phyloP scores from a whole-genome alignment of 2,329 filamentous ascomycete species.

The Xylaria sp. region DNA sequence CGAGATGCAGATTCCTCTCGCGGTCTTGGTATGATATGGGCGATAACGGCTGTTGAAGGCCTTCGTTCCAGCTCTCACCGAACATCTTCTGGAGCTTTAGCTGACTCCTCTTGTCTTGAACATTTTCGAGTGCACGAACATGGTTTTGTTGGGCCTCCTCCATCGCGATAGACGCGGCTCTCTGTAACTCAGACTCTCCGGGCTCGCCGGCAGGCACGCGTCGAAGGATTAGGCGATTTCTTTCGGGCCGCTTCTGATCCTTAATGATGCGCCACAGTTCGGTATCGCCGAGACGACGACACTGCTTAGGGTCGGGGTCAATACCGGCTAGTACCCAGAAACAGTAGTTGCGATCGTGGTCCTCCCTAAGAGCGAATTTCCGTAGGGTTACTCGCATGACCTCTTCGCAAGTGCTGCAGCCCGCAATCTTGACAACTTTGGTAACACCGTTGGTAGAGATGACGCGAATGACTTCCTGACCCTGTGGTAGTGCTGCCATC shows the following conservation, averaged over 20 bases:
- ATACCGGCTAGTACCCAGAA: slow-evolving; percentile 91
- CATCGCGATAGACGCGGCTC: slow-evolving; percentile 84
- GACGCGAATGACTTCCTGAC: slow-evolving; percentile 88
- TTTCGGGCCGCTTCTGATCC: slow-evolving; percentile 80
- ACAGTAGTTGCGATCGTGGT: slow-evolving; percentile 93
- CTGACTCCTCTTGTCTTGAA: slow-evolving; percentile 75
- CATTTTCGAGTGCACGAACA: slow-evolving; percentile 61
- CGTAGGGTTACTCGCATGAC: slow-evolving; percentile 87
- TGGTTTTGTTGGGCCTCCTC: slow-evolving; percentile 82
- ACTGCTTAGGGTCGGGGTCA: slow-evolving; percentile 79
- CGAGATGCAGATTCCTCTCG: slow-evolving; percentile 66
- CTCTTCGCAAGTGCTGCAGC: slow-evolving; percentile 89
- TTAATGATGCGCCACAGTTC: slow-evolving; percentile 92
- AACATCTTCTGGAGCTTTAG: slow-evolving; percentile 87
- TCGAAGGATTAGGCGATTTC: slow-evolving; percentile 86
- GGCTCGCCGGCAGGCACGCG: slow-evolving; percentile 93
- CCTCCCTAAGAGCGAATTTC: slow-evolving; percentile 86
- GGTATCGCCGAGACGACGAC: slow-evolving; percentile 79
- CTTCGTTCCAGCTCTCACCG: slow-evolving; percentile 82
- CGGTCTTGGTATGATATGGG: slow-evolving; percentile 74
- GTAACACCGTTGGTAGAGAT: slow-evolving; percentile 91
- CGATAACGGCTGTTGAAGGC: slow-evolving; percentile 81
- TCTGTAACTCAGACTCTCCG: slow-evolving; percentile 80
- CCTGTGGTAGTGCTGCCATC: slow-evolving; percentile 81
- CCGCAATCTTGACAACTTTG: slow-evolving; percentile 90